Base-by-base conservation (phyloP, 1,139 yeast species). In the Sugiyamaella grinbergsii region DNA sequence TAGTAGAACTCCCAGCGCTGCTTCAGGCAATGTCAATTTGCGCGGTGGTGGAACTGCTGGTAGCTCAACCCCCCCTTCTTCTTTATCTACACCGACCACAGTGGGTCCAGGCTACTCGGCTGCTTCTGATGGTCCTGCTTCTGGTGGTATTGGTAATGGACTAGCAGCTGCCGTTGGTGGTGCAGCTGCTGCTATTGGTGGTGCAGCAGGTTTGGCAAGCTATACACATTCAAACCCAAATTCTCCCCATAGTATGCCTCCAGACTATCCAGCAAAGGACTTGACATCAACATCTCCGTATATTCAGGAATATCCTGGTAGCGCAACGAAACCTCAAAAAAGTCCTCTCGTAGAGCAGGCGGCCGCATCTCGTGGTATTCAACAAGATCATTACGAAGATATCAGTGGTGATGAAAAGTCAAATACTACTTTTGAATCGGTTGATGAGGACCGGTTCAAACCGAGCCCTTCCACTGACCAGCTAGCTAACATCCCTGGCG, bases 401-500 rank as follows among this genome's bases (percentile, higher is more conserved):
- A 40, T 19, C 26, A 40, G 23, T 11, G 54, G 51, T 22, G 61
- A 55, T 19, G 29, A 49, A 16, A 52, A 51, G 41, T 53, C 57
- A 2, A 49, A 51, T 11, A 54, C 57, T 1, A 54, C 58, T 2
- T 56, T 53, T 44, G 61, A 58, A 24, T 52, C 57, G 34, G 59
- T 44, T 7, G 58, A 59, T 23, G 53, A 54, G 15, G 50, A 36
- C 6, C 32, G 43, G 22, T 50, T 19, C 42, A 42, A 41, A 13
- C 2, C 31, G 5, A 36, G 34, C 19, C 39, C 46, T 42, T 32
- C 46, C 8, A 28, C 22, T 23, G 47, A 43, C 13, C 40, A 43
- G 2, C 24, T 43, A 15, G 22, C 57, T 7, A 50, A 49, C 26
- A 56, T 58, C 26, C 62, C 62, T 15, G 62, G 62, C 6, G 60